Evolutionary conservation across 2,329 filamentous ascomycete genomes (phyloP).

Genomic region (Mycosphaerelloides madeirae): DNA sequence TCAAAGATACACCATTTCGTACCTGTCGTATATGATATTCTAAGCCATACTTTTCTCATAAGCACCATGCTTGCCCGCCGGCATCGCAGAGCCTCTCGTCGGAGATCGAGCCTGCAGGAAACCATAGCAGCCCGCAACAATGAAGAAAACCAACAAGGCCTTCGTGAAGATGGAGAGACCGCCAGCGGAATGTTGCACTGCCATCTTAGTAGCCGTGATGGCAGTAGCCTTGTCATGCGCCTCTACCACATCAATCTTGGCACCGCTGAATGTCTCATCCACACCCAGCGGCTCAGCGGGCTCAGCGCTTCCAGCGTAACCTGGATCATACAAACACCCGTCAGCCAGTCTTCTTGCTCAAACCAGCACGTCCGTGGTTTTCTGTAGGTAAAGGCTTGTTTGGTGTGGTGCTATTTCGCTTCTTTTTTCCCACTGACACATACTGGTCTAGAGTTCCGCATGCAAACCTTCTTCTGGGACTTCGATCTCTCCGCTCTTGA

Average conservation of each 20-base stretch:
- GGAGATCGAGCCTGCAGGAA: conserved; percentile 22
- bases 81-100: conserved; percentile 8
- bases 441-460: conserved; percentile 68
- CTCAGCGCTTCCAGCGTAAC: conserved; percentile 42
- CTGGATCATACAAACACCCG: conserved; percentile 29
- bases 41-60: conserved; percentile 23
- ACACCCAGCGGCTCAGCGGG: conserved; percentile 38
- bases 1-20: too few relatives aligned
- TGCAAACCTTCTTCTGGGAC: conserved; percentile 90
- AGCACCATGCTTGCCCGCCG: conserved; percentile 23
- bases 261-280: conserved; percentile 32
- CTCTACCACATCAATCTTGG: conserved; percentile 12
- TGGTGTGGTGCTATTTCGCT: conserved; percentile 1
- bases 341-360: conserved; percentile 5
- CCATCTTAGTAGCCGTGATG: conserved; percentile 18
- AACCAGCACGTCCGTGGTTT: conserved; percentile 5
- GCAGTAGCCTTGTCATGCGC: conserved; percentile 11
- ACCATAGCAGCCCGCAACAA: conserved; percentile 38
- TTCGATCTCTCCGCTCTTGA: conserved; percentile 76
- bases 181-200: conserved; percentile 14
- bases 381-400: neutral
- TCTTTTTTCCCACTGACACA: conserved; percentile 8
- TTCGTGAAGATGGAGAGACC: conserved; percentile 44
- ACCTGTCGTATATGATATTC: neutral
- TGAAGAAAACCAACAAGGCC: conserved; percentile 41